Percentiles rank a stretch among this genome's conserved stretches.
phyloP scores from a whole-genome alignment of 164 flowering plant genomes.

The Paratinospora sagittata region DNA sequence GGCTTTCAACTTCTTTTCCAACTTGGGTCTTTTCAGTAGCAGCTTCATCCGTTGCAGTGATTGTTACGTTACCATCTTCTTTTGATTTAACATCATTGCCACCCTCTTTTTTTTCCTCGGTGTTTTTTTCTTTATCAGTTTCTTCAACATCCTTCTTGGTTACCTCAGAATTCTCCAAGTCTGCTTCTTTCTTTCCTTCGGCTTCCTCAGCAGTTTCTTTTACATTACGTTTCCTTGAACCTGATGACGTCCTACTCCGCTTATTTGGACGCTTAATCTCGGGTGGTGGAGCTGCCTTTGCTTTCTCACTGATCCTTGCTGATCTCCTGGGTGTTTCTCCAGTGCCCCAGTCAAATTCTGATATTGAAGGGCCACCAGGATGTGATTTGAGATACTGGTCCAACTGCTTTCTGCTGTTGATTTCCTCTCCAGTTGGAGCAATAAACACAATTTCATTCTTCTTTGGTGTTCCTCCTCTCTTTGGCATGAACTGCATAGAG shows the following conservation, averaged over 20 bases:
- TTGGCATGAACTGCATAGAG: slow-evolving; percentile 51
- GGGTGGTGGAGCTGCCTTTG: slow-evolving; percentile 44
- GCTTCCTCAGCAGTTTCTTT: slow-evolving; percentile 25
- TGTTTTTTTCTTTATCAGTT: slow-evolving; percentile 1
- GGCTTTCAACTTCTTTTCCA: slow-evolving; percentile 16
- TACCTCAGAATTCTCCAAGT: slow-evolving; percentile 26
- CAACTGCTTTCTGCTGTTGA: slow-evolving; percentile 51
- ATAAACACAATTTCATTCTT: slow-evolving; percentile 65
- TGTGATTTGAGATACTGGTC: slow-evolving; percentile 76
- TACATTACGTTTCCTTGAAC: slow-evolving; percentile 34
- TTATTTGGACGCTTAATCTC: slow-evolving; percentile 45
- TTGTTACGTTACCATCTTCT: neutral
- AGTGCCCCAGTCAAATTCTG: slow-evolving; percentile 81
- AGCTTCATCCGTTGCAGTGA: neutral
- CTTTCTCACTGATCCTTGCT: slow-evolving; percentile 70
- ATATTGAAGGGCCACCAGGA: slow-evolving; percentile 52
- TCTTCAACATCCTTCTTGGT: slow-evolving; percentile 13
- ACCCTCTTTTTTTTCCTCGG: neutral
- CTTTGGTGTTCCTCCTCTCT: slow-evolving; percentile 59
- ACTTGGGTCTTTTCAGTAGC: slow-evolving; percentile 2
- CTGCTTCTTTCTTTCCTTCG: slow-evolving; percentile 30
- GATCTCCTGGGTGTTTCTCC: slow-evolving; percentile 91
- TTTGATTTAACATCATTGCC: slow-evolving; percentile 10
- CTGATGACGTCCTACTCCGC: slow-evolving; percentile 36
- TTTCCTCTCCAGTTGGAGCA: slow-evolving; percentile 84